A percentile compares a stretch with the other conserved stretches of the same genome.
phyloP scores from a whole-genome alignment of 306 rosid genomes.

The Amphicarpaea edgeworthii region DNA sequence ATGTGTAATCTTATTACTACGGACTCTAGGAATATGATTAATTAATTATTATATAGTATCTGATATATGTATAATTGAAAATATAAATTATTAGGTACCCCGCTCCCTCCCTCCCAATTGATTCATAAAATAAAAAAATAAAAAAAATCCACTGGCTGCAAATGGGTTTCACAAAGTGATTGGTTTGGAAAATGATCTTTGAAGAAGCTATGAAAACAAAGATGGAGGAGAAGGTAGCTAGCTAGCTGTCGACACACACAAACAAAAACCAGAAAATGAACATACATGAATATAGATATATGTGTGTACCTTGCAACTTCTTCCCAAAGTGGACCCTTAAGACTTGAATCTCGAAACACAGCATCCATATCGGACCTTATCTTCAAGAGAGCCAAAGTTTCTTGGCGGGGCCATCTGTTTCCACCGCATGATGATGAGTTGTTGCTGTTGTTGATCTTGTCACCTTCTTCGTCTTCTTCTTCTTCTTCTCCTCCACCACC shows the following conservation, averaged over 20 bases:
- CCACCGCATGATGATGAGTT: slow-evolving; percentile 46
- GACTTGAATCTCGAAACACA: slow-evolving; percentile 79
- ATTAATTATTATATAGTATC: slow-evolving; percentile 2
- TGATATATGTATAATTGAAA: not conserved
- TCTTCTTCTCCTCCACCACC: too few species aligned
- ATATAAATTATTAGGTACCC: slow-evolving; percentile 15
- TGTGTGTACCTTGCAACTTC: slow-evolving; percentile 77
- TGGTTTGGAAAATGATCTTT: slow-evolving; percentile 37
- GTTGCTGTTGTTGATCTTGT: slow-evolving; percentile 48
- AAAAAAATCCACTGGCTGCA: not conserved
- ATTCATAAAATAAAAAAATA: not conserved
- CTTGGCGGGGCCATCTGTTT: slow-evolving; percentile 95
- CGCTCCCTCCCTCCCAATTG: not conserved
- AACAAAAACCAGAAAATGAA: not conserved
- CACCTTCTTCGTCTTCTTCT: slow-evolving; percentile 50
- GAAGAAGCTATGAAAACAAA: not conserved
- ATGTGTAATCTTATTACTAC: not conserved
- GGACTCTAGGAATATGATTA: slow-evolving; percentile 7
- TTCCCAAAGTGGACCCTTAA: slow-evolving; percentile 98
- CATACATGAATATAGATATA: not conserved
- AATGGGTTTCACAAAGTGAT: slow-evolving; percentile 22
- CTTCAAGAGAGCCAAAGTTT: slow-evolving; percentile 89
- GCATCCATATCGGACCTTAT: slow-evolving; percentile 89
- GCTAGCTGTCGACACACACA: slow-evolving; percentile 8
- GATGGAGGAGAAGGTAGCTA: slow-evolving; percentile 30